phyloP scores from a whole-genome alignment of 2,329 filamentous ascomycete genomes.

The Cephalotrichum gorgonifer region DNA sequence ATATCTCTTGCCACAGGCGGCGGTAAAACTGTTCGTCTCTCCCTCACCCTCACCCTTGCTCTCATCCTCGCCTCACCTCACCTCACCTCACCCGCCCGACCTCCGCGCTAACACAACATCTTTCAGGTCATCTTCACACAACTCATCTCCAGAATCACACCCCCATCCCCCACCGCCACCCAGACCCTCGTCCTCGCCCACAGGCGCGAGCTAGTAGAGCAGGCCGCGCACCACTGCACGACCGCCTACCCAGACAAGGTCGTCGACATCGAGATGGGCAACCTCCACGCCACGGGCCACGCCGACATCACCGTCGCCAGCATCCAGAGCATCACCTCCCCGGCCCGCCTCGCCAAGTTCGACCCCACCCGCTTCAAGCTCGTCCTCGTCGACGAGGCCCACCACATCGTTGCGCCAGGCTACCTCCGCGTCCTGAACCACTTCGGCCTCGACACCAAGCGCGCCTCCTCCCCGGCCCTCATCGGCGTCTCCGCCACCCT shows the following conservation, averaged over 20 bases:
- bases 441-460: slow-evolving; percentile 55
- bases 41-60: slow-evolving; percentile 6
- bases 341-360: slow-evolving; percentile 71
- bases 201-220: slow-evolving; percentile 85
- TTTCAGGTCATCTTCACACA: slow-evolving; percentile 86
- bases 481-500: slow-evolving; percentile 84
- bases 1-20: slow-evolving; percentile 81
- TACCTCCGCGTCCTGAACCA: slow-evolving; percentile 70
- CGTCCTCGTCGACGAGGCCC: slow-evolving; percentile 87
- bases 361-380: slow-evolving; percentile 75
- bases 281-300: slow-evolving; percentile 59
- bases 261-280: slow-evolving; percentile 89
- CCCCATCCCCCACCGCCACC: slow-evolving; percentile 44
- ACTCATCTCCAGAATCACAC: slow-evolving; percentile 66
- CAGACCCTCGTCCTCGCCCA: slow-evolving; percentile 90
- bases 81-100: not conserved
- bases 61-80: not conserved
- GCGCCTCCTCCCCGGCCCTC: slow-evolving; percentile 44
- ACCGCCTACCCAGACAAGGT: slow-evolving; percentile 68
- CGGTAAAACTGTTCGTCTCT: slow-evolving; percentile 64
- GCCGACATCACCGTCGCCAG: slow-evolving; percentile 95
- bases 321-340: slow-evolving; percentile 71
- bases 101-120: slow-evolving; percentile 2
- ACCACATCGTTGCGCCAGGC: slow-evolving; percentile 81
- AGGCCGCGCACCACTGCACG: slow-evolving; percentile 78